phyloP scores from a whole-genome alignment of 1,284 basidiomycete genomes.

The Vanrija pseudolonga region DNA sequence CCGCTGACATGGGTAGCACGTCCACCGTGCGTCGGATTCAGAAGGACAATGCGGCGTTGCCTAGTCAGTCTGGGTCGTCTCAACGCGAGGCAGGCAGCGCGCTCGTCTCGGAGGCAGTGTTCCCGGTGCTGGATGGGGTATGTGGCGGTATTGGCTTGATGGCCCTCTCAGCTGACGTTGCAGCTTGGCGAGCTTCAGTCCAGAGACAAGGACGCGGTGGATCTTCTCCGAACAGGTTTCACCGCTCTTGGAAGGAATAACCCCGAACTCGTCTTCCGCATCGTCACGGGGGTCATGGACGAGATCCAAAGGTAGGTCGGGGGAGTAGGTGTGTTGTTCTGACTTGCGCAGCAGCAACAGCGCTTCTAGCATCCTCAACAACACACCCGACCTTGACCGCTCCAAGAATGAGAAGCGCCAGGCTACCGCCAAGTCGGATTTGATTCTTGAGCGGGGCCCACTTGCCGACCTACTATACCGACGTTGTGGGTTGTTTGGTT shows the following conservation, averaged over 20 bases:
- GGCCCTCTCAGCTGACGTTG: background rate
- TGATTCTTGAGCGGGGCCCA: slow-evolving; percentile 55
- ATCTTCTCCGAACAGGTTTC: slow-evolving; percentile 85
- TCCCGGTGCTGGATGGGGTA: slow-evolving; percentile 64
- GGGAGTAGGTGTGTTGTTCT: background rate
- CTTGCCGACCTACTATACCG: slow-evolving; percentile 92
- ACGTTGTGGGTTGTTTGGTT: slow-evolving; percentile 56
- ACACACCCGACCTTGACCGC: background rate
- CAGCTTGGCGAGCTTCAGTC: slow-evolving; percentile 74
- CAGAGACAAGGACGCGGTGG: slow-evolving; percentile 78
- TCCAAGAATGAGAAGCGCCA: background rate
- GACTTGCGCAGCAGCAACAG: too few species aligned
- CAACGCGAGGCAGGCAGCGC: too few species aligned
- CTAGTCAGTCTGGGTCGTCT: background rate
- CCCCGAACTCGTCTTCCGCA: slow-evolving; percentile 74
- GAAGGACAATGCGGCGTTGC: background rate
- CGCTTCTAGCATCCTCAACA: too few species aligned
- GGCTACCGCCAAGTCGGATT: slow-evolving; percentile 20
- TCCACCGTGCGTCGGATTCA: slow-evolving; percentile 55
- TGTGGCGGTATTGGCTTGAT: slow-evolving; percentile 23
- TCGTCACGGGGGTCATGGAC: slow-evolving; percentile 82
- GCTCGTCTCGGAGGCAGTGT: too few species aligned
- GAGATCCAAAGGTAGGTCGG: slow-evolving; percentile 55
- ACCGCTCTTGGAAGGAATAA: slow-evolving; percentile 74
- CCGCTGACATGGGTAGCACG: slow-evolving; percentile 4